Evolutionary conservation across 2,329 filamentous ascomycete species (phyloP).

Genomic region (Elsinoe perseae): DNA sequence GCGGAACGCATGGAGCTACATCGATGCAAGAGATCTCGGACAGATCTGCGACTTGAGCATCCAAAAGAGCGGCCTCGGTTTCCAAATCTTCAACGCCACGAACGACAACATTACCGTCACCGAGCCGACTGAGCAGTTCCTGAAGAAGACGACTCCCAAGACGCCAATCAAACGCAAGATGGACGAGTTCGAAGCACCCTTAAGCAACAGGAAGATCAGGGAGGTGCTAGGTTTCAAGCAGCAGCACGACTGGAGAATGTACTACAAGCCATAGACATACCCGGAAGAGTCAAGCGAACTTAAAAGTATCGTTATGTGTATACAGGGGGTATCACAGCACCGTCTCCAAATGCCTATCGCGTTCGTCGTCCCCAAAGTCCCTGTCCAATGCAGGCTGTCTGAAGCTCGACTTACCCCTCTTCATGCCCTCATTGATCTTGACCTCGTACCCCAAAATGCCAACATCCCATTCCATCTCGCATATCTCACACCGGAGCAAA

Average conservation of each 20-base stretch:
- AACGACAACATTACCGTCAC: constrained; percentile 54
- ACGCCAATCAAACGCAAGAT: constrained; percentile 49
- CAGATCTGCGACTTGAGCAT: constrained; percentile 53
- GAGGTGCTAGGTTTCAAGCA: constrained; percentile 53
- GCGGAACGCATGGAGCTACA: constrained; percentile 56
- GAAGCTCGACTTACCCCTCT: not conserved
- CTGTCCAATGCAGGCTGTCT: not conserved
- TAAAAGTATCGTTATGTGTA: not conserved
- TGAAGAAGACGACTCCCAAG: constrained; percentile 43
- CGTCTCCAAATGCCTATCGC: not conserved
- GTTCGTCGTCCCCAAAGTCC: constrained; percentile 11
- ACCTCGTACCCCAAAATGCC: constrained; percentile 6
- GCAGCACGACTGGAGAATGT: constrained; percentile 50
- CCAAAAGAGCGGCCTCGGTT: constrained; percentile 49
- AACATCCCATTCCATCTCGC: constrained; percentile 2
- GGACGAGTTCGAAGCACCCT: constrained; percentile 51
- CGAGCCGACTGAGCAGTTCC: constrained; percentile 45
- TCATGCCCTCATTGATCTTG: not conserved
- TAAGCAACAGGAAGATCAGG: constrained; percentile 54
- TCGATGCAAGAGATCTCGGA: constrained; percentile 54
- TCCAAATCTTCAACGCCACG: constrained; percentile 57
- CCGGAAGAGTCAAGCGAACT: too few species aligned
- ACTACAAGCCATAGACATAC: constrained; percentile 37
- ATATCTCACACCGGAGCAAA: not conserved
- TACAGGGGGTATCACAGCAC: constrained; percentile 6